Percentiles rank a stretch among this genome's conserved stretches.
Evolutionary conservation across 202 grass and related monocot species (phyloP).

Genomic region (Zizania palustris): DNA sequence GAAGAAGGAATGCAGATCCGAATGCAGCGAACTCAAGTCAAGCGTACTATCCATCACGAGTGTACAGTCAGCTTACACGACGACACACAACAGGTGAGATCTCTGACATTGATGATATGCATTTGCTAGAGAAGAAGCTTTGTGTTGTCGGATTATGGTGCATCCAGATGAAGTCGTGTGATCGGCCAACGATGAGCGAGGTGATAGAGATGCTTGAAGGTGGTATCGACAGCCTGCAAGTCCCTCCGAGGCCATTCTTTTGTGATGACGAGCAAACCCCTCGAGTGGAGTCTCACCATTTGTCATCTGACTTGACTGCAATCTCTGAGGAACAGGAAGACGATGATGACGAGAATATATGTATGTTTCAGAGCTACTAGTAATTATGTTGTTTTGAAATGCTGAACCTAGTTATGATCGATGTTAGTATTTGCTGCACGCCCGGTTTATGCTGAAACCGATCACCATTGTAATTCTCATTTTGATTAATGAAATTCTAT

Average conservation of each 20-base stretch:
- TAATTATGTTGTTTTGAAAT: slow-evolving; percentile 51
- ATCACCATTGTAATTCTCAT: too few species aligned
- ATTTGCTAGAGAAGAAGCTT: slow-evolving; percentile 41
- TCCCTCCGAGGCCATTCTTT: slow-evolving; percentile 44
- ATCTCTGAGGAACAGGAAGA: background rate
- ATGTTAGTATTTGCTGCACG: too few species aligned
- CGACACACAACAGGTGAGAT: slow-evolving; percentile 10
- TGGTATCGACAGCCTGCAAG: background rate
- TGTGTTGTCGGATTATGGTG: slow-evolving; percentile 48
- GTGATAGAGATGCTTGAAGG: slow-evolving; percentile 52
- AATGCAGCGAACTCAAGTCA: background rate
- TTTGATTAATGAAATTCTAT: too few species aligned
- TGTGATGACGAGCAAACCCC: background rate
- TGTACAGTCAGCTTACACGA: slow-evolving; percentile 10
- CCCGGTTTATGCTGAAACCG: too few species aligned
- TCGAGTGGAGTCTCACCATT: background rate
- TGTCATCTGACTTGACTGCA: background rate
- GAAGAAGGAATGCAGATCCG: slow-evolving; percentile 9
- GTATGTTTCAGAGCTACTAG: slow-evolving; percentile 50
- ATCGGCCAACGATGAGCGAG: slow-evolving; percentile 36
- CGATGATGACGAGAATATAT: slow-evolving; percentile 34
- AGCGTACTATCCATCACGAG: slow-evolving; percentile 3
- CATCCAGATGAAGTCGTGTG: slow-evolving; percentile 39
- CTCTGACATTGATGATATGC: slow-evolving; percentile 1
- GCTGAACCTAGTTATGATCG: slow-evolving; percentile 48